Evolutionary conservation across 2,329 filamentous ascomycete genomes (phyloP), one percentile per base, ranked within the genome.

Genomic region (Pseudovirgaria hyperparasitica): DNA sequence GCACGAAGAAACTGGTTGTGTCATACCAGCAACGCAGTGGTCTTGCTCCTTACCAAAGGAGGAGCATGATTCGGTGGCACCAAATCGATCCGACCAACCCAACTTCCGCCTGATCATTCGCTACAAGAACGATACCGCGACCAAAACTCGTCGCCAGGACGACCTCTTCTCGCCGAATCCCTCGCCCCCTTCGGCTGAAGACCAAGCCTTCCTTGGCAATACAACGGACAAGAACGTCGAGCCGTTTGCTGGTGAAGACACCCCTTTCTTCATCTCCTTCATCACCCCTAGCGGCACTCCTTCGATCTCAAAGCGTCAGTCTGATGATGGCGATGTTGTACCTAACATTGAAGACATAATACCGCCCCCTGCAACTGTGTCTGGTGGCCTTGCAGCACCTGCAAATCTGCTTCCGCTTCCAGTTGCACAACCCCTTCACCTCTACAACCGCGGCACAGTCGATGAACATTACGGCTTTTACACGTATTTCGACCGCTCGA

Each of bases 401-500:
- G 81, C 82, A 3, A 68, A 68, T 7, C 61, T 94, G 35, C 70
- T 90, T 23, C 81, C 85, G 0, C 62, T 69, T 6, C 70, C 79
- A 1, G 56, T 63, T 1, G 57, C 60, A 33, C 90, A 96, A 44
- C 87, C 84, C 0, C 62, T 96, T 9, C 72, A 81, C 2, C 68
- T 96, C 1, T 96, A 76, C 51, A 82, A 96, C 50, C 79, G 85
- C 12, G 85, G 80, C 11, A 62, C 80, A 16, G 59, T 68, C 2
- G 77, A 76, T 0, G 87, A 96, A 51, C 84, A 93, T 55, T 94
- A 92, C 52, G 84, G 82, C 3, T 94, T 94, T 57, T 94, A 93
- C 58, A 81, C 71, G 1, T 92, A 93, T 61, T 96, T 81, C 53
- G 76, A 85, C 55, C 82, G 85, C 38, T 79, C 77, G 6, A 82